Evolutionary conservation across 2,329 filamentous ascomycete genomes (phyloP).

Genomic region (Diaporthe vaccinii): DNA sequence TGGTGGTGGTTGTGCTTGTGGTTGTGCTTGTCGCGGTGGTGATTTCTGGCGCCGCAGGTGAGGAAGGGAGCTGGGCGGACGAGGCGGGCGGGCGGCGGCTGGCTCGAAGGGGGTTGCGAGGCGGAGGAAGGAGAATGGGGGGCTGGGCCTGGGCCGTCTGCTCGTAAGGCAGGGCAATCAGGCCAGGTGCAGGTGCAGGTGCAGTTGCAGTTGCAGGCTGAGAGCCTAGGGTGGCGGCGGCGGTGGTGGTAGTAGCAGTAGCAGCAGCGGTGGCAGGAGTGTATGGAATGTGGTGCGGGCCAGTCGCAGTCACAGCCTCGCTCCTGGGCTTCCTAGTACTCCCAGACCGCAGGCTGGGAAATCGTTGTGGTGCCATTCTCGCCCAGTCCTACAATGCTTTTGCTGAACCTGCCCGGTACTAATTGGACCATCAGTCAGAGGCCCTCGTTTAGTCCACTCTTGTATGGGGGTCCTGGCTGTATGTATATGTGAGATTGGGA

Average conservation of each 20-base stretch:
- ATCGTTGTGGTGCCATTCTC: conserved; percentile 56
- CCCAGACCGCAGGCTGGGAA: conserved; percentile 55
- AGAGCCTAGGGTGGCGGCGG: background rate
- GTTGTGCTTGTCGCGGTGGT: conserved; percentile 46
- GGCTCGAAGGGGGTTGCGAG: conserved; percentile 56
- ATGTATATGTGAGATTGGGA: too few relatives aligned
- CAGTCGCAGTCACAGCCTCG: conserved; percentile 19
- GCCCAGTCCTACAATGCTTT: conserved; percentile 32
- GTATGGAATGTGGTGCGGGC: conserved; percentile 22
- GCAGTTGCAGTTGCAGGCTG: conserved; percentile 18
- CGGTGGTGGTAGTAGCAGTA: background rate
- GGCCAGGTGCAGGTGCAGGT: conserved; percentile 52
- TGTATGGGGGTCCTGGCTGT: background rate
- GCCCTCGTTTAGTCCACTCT: background rate
- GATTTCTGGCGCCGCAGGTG: conserved; percentile 36
- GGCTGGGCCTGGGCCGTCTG: conserved; percentile 70
- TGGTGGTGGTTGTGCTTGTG: conserved; percentile 43
- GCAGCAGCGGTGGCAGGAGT: background rate
- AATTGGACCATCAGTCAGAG: conserved; percentile 10
- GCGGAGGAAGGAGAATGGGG: conserved; percentile 65
- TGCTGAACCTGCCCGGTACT: background rate
- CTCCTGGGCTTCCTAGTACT: conserved; percentile 24
- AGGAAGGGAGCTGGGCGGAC: conserved; percentile 38
- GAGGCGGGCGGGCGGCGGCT: conserved; percentile 46
- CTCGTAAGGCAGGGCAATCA: conserved; percentile 73